Evolutionary conservation across 2,329 filamentous ascomycete genomes (phyloP), one percentile per base, ranked within the genome.

Genomic region (Pseudogymnoascus sp.): DNA sequence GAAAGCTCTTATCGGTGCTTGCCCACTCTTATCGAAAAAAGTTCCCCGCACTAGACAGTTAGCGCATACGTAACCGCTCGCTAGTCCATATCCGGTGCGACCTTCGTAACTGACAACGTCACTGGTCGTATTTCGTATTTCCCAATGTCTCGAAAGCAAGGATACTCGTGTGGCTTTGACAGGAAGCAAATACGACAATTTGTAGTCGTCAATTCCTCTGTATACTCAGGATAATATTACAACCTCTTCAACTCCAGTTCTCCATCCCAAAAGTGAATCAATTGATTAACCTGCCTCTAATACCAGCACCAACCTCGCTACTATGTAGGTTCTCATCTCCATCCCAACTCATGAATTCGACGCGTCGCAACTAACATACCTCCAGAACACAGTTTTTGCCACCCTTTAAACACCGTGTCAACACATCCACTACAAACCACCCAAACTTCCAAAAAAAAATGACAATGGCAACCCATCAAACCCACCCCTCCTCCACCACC

Each of bases 1-100:
- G 47, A 53, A 53, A 53, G 47, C 47, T 53, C 47, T 53, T 53
- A 53, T 53, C 47, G 47, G 26, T n/a, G 7, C n/a, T 50, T 53
- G n/a, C 47, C 47, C 26, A 53, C 47, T 17, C 26, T 31, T 53
- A 53, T 53, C 47, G 47, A 11, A 13, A 13, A 17, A 31, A 53
- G 47, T 53, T 53, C 47, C 47, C 47, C 47, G 47, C 47, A 53
- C 47, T 53, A 53, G 26, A 53, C 5, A 4, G 23, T 31, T 53
- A 53, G 47, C 47, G 47, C 26, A 31, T 4, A 1, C 28, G 23
- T 53, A 53, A 17, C 26, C 26, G 26, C 13, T 8, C 23, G 47
- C 26, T 53, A 53, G 47, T 53, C 15, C 15, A 1, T 1, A 53
- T 53, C 3, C 15, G 23, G 44, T 53, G 15, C 15, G 23, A 31